Conservation (phyloP, 1,284 basidiomycete species). For the Austroboletus sp. region DNA sequence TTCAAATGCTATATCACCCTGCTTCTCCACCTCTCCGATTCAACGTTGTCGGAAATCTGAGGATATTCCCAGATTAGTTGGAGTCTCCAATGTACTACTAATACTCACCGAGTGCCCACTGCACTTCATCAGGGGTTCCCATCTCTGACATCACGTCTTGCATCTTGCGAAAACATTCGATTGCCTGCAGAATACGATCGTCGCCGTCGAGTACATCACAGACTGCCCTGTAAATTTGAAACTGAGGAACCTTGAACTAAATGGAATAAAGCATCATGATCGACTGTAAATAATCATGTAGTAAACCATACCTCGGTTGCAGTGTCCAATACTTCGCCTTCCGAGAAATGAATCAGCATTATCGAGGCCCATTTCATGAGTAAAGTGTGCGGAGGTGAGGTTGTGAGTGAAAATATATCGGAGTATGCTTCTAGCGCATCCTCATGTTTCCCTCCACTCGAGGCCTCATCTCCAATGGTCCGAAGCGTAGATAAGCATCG, state of each 20-base stretch:
- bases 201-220: not conserved
- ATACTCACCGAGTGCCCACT: not conserved
- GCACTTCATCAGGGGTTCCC: not conserved
- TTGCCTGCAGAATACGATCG: not conserved
- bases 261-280: not conserved
- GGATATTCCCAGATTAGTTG: not conserved
- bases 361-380: not conserved
- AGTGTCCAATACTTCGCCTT: not conserved
- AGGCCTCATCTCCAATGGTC: not conserved
- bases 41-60: not conserved
- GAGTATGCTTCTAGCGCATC: not conserved
- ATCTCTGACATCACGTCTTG: not conserved
- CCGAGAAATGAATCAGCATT: not conserved
- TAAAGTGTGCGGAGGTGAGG: not conserved
- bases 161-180: not conserved
- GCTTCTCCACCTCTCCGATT: not conserved
- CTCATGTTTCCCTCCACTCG: not conserved
- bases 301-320: not conserved
- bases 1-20: not conserved
- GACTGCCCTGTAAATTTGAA: not conserved
- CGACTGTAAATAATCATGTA: not conserved
- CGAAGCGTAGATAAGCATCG: not conserved
- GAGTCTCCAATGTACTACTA: no score
- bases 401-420: not conserved
- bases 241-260: not conserved